Percentiles rank a stretch among this genome's conserved stretches.
Evolutionary conservation across 2,329 filamentous ascomycete species (phyloP).

Genomic region (Paecilomyces fulvus): DNA sequence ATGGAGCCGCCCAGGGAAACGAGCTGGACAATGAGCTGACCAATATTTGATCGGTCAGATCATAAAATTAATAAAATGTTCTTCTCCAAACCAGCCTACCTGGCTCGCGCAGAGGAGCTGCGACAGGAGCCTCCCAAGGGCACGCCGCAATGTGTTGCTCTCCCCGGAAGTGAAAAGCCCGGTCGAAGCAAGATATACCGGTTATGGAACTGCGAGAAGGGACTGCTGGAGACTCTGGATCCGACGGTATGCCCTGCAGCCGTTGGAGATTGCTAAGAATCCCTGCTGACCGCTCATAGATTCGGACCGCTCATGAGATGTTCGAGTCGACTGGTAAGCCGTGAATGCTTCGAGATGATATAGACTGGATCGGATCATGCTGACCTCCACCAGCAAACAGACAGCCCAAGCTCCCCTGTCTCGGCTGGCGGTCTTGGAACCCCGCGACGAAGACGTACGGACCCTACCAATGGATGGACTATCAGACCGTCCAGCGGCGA

Average conservation of each 20-base stretch:
- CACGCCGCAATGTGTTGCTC: constrained; percentile 65
- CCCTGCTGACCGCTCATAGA: constrained; percentile 18
- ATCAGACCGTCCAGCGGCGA: constrained; percentile 67
- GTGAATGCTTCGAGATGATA: not conserved
- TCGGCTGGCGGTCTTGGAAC: constrained; percentile 77
- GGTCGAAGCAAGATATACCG: constrained; percentile 72
- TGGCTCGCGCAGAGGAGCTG: constrained; percentile 42
- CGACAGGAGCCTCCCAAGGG: constrained; percentile 60
- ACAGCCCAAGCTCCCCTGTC: constrained; percentile 59
- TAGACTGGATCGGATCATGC: constrained; percentile 2
- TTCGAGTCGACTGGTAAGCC: constrained; percentile 57
- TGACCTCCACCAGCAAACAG: constrained; percentile 38
- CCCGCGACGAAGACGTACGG: constrained; percentile 63
- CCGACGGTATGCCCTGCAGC: constrained; percentile 36
- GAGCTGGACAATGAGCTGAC: not conserved
- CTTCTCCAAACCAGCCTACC: constrained; percentile 27
- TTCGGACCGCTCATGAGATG: constrained; percentile 67
- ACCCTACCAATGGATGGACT: constrained; percentile 76
- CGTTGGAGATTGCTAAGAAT: not conserved
- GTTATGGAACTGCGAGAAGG: constrained; percentile 69
- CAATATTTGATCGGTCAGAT: not conserved
- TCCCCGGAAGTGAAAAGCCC: constrained; percentile 66
- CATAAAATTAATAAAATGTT: constrained; percentile 21
- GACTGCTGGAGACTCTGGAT: constrained; percentile 63
- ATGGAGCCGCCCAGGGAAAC: not conserved